These are phyloP conservation scores for Bruguiera sexangula DNA, from an alignment of 345 rosid genomes.

Conservation along the genomic window DNA sequence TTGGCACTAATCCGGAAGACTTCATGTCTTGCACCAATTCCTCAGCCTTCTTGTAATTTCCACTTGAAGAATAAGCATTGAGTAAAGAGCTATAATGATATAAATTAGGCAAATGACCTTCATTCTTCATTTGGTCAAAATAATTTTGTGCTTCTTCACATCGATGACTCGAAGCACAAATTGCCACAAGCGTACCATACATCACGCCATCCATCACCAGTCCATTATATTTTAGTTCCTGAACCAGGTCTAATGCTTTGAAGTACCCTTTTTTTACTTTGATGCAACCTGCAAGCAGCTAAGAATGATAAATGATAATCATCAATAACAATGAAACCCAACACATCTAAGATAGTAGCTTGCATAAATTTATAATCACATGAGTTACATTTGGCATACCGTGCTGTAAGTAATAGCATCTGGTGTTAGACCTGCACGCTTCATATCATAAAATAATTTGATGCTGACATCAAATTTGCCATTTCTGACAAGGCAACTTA, in stretches of 20 bases:
- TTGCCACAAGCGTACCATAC: conserved; percentile 80
- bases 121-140: conserved; percentile 73
- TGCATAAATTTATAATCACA: neutral
- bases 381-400: conserved; percentile 39
- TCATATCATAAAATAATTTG: conserved; percentile 80
- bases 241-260: conserved; percentile 67
- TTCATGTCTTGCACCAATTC: conserved; percentile 70
- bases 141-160: conserved; percentile 68
- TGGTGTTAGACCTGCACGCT: conserved; percentile 78
- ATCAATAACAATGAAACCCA: conserved; percentile 5
- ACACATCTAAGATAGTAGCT: too few relatives aligned
- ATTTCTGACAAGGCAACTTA: conserved; percentile 70
- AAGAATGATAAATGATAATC: conserved; percentile 26
- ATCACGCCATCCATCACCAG: conserved; percentile 71
- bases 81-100: conserved; percentile 87
- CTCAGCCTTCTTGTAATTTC: conserved; percentile 77
- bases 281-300: conserved; percentile 89
- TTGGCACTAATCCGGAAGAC: conserved; percentile 72
- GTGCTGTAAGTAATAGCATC: conserved; percentile 77
- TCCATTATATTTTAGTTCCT: conserved; percentile 53
- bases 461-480: conserved; percentile 61
- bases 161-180: conserved; percentile 81
- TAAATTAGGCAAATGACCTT: conserved; percentile 64
- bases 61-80: conserved; percentile 73
- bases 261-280: conserved; percentile 63